Conservation (phyloP, 352 stramenopile genomes). For the Phytophthora foliorum region DNA sequence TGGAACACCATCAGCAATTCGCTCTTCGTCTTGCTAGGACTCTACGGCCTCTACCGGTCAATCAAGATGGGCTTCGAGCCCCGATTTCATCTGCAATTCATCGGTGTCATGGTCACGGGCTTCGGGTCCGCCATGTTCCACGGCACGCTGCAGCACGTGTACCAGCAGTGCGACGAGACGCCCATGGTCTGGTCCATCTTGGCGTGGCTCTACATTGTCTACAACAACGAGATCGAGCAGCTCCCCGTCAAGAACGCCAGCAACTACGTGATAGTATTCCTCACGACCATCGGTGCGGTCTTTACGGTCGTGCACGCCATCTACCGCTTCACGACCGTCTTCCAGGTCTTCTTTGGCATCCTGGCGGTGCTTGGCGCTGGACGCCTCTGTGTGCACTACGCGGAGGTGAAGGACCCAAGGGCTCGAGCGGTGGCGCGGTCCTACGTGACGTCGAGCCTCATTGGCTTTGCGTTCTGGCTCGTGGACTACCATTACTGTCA, state of each 20-base stretch:
- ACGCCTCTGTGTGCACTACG: slow-evolving; percentile 72
- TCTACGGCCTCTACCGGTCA: slow-evolving; percentile 76
- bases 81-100: slow-evolving; percentile 80
- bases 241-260: slow-evolving; percentile 52
- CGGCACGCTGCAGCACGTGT: slow-evolving; percentile 84
- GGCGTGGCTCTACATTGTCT: slow-evolving; percentile 87
- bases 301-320: slow-evolving; percentile 82
- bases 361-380: slow-evolving; percentile 61
- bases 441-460: slow-evolving; percentile 68
- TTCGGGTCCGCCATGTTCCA: slow-evolving; percentile 89
- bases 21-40: slow-evolving; percentile 77
- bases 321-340: slow-evolving; percentile 82
- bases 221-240: slow-evolving; percentile 75
- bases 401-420: slow-evolving; percentile 59
- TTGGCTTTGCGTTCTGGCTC: slow-evolving; percentile 79
- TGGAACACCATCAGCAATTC: slow-evolving; percentile 91
- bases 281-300: slow-evolving; percentile 63
- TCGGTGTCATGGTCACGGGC: slow-evolving; percentile 82
- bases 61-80: slow-evolving; percentile 78
- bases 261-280: slow-evolving; percentile 51
- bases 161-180: slow-evolving; percentile 88
- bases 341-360: slow-evolving; percentile 81
- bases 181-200: slow-evolving; percentile 90
- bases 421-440: slow-evolving; percentile 67
- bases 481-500: slow-evolving; percentile 88